A percentile compares a stretch with the other conserved stretches of the same genome.
Conservation (phyloP, 1,139 yeast genomes). For the Saccharomyces hybrid region DNA sequence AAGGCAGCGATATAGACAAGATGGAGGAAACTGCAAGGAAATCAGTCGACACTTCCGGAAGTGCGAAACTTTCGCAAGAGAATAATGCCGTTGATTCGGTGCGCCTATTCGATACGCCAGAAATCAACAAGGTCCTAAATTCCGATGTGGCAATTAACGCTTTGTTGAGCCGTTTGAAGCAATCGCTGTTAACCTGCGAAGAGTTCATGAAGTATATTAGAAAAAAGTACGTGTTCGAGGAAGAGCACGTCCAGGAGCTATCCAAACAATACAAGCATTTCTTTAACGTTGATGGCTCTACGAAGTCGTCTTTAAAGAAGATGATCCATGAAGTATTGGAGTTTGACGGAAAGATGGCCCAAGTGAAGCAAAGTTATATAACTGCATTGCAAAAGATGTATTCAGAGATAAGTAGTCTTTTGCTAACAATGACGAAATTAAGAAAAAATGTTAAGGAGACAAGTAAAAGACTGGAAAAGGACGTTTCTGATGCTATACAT, state of each 20-base stretch:
- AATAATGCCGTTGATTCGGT: slow-evolving; percentile 22
- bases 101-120: slow-evolving; percentile 40
- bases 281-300: slow-evolving; percentile 25
- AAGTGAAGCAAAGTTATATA: slow-evolving; percentile 73
- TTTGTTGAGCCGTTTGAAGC: slow-evolving; percentile 65
- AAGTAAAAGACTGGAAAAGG: slow-evolving; percentile 74
- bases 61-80: neutral
- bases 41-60: neutral
- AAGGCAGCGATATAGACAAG: neutral
- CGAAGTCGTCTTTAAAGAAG: slow-evolving; percentile 59
- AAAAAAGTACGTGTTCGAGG: slow-evolving; percentile 72
- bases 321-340: slow-evolving; percentile 64
- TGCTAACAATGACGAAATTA: slow-evolving; percentile 58
- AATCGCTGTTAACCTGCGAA: slow-evolving; percentile 71
- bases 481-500: slow-evolving; percentile 69
- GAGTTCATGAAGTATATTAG: slow-evolving; percentile 75
- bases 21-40: neutral
- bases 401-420: slow-evolving; percentile 73
- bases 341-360: slow-evolving; percentile 67
- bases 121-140: slow-evolving; percentile 42
- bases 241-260: slow-evolving; percentile 67
- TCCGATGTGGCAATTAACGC: slow-evolving; percentile 61
- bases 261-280: slow-evolving; percentile 52
- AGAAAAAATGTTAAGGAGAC: slow-evolving; percentile 78
- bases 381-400: slow-evolving; percentile 77